These are phyloP conservation scores for Lactarius hengduanensis DNA, from an alignment of 768 basidiomycete species.

Conservation along the genomic window DNA sequence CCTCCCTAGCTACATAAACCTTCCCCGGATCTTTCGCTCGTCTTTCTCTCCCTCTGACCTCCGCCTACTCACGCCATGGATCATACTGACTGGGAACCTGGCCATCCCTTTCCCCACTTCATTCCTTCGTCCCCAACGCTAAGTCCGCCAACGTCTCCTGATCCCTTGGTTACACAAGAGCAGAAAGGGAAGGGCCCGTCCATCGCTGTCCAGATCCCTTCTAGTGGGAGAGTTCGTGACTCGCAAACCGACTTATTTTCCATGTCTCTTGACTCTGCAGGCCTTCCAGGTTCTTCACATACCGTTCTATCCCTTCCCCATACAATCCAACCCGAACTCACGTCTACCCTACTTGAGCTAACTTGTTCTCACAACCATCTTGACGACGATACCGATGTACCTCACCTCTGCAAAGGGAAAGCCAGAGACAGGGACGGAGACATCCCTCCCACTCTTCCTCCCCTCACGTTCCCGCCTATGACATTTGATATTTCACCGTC, in stretches of 20 bases:
- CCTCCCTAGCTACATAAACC: constrained; percentile 50
- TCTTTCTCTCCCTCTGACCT: constrained; percentile 9
- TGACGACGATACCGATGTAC: constrained; percentile 21
- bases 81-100: constrained; percentile 7
- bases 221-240: constrained; percentile 35
- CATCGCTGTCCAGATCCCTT: constrained; percentile 51
- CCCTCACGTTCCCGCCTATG: constrained; percentile 58
- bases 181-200: constrained; percentile 58
- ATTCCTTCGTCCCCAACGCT: constrained; percentile 5
- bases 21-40: constrained; percentile 18
- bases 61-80: constrained; percentile 7
- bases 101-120: constrained; percentile 9
- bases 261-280: constrained; percentile 28
- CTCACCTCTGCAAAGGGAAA: constrained; percentile 50
- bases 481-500: constrained; percentile 46
- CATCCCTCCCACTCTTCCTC: constrained; percentile 60
- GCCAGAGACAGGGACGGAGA: constrained; percentile 50
- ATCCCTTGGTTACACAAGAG: constrained; percentile 1
- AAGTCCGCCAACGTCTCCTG: constrained; percentile 7
- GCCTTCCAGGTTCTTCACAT: constrained; percentile 29
- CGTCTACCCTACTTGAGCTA: constrained; percentile 5
- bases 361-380: constrained; percentile 11
- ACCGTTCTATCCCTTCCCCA: constrained; percentile 30
- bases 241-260: constrained; percentile 32
- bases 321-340: constrained; percentile 15